Percentiles rank a stretch among this genome's conserved stretches.
Conservation (phyloP, 441 rosid genomes). For the Gossypium davidsonii region DNA sequence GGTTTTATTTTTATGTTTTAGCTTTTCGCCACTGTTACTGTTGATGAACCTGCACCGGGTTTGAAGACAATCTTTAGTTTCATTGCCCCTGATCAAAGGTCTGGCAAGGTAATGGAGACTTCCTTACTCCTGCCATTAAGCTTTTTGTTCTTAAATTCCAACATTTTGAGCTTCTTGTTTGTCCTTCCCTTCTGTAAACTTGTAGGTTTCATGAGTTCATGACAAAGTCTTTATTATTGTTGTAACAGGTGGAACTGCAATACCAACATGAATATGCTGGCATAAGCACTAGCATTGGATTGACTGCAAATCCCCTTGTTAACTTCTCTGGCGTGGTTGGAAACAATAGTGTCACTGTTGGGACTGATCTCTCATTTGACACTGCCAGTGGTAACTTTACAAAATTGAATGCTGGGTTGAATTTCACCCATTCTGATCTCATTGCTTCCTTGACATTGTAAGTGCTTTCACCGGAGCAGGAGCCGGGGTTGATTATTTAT, state of each 20-base stretch:
- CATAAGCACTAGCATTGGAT: constrained; percentile 70
- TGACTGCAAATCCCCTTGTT: constrained; percentile 73
- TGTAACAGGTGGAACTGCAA: constrained; percentile 73
- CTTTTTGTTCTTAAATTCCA: not conserved
- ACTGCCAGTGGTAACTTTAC: constrained; percentile 71
- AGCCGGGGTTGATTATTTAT: too few species aligned
- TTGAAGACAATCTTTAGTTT: constrained; percentile 77
- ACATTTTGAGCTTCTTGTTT: not conserved
- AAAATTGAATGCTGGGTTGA: constrained; percentile 67
- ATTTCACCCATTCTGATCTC: constrained; percentile 56
- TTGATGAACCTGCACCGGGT: constrained; percentile 85
- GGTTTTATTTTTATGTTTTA: constrained; percentile 13
- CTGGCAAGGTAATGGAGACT: constrained; percentile 62
- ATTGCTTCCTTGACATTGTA: constrained; percentile 73
- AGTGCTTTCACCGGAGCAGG: constrained; percentile 21
- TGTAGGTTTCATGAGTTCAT: not conserved
- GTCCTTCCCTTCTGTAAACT: not conserved
- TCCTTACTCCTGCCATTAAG: not conserved
- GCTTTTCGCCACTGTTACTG: constrained; percentile 75
- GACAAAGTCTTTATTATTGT: not conserved
- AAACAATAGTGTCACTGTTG: constrained; percentile 44
- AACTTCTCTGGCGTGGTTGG: constrained; percentile 91
- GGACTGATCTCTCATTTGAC: constrained; percentile 81
- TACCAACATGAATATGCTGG: constrained; percentile 88
- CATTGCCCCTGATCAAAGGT: constrained; percentile 82